phyloP scores from a whole-genome alignment of 2,329 filamentous ascomycete species.

The Ophiostoma sp. region DNA sequence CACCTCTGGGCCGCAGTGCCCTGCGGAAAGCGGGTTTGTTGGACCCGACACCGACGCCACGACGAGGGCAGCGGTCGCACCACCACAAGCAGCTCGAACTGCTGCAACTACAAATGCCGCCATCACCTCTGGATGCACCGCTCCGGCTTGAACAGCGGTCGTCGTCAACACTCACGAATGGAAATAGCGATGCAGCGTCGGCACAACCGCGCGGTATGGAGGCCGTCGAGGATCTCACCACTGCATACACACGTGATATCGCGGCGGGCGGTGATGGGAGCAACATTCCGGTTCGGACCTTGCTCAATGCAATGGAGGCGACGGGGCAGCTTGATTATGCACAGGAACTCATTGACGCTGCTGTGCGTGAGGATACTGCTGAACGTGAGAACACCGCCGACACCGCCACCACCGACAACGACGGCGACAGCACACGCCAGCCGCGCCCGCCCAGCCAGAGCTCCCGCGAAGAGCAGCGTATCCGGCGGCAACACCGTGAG shows the following conservation, averaged over 20 bases:
- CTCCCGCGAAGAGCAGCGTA: slow-evolving; percentile 63
- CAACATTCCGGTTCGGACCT: neutral
- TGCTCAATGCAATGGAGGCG: neutral
- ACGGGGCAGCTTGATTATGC: too few species aligned
- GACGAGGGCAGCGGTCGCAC: neutral
- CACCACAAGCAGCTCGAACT: slow-evolving; percentile 32
- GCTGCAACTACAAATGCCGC: slow-evolving; percentile 35
- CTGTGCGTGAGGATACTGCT: too few species aligned
- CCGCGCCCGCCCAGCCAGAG: slow-evolving; percentile 53
- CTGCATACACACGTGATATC: neutral
- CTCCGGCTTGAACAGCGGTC: neutral
- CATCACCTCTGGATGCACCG: neutral
- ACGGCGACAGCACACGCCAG: slow-evolving; percentile 26
- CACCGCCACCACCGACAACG: neutral
- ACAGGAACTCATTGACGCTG: too few species aligned
- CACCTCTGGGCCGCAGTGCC: slow-evolving; percentile 52
- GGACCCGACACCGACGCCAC: slow-evolving; percentile 35
- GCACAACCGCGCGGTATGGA: neutral
- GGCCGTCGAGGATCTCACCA: neutral
- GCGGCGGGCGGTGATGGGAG: too few species aligned
- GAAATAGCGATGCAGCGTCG: neutral
- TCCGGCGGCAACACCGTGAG: slow-evolving; percentile 75
- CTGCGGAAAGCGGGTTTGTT: slow-evolving; percentile 53
- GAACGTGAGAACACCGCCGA: neutral
- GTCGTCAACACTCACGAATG: neutral